Conservation (phyloP, 1,284 basidiomycete species). For the Caloboletus firmus region DNA sequence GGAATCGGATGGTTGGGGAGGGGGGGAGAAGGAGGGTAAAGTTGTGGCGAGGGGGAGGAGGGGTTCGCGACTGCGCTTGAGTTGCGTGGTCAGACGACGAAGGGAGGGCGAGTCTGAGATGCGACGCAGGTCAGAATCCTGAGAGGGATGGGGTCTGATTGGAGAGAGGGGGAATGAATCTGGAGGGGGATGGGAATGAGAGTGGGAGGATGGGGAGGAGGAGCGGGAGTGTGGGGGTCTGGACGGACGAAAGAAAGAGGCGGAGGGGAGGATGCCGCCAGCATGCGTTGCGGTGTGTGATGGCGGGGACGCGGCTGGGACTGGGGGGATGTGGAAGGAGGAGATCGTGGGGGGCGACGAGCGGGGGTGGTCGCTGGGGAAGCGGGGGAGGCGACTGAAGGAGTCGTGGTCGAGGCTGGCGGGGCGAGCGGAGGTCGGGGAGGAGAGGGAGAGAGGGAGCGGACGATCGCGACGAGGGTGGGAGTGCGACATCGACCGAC, state of each 20-base stretch:
- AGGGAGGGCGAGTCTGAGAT: constrained; percentile 34
- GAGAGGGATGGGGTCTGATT: constrained; percentile 21
- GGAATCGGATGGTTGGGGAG: constrained; percentile 21
- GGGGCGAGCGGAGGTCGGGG: constrained; percentile 8
- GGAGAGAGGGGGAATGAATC: constrained; percentile 20
- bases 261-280: constrained; percentile 69
- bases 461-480: constrained; percentile 8
- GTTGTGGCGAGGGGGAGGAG: constrained; percentile 51
- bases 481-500: neutral
- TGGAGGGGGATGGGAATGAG: constrained; percentile 12
- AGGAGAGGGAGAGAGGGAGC: constrained; percentile 10
- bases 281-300: constrained; percentile 56
- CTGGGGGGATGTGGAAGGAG: constrained; percentile 22
- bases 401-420: constrained; percentile 25
- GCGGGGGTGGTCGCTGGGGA: constrained; percentile 20
- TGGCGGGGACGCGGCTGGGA: constrained; percentile 49
- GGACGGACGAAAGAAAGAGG: constrained; percentile 71
- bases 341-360: constrained; percentile 33
- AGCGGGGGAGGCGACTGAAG: neutral
- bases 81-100: constrained; percentile 35
- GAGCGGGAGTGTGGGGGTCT: constrained; percentile 48
- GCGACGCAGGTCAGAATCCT: constrained; percentile 35
- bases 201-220: constrained; percentile 25
- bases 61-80: constrained; percentile 66
- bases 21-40: neutral